Base-by-base conservation (phyloP, 2,329 filamentous ascomycete species). In the Coleophoma crateriformis region DNA sequence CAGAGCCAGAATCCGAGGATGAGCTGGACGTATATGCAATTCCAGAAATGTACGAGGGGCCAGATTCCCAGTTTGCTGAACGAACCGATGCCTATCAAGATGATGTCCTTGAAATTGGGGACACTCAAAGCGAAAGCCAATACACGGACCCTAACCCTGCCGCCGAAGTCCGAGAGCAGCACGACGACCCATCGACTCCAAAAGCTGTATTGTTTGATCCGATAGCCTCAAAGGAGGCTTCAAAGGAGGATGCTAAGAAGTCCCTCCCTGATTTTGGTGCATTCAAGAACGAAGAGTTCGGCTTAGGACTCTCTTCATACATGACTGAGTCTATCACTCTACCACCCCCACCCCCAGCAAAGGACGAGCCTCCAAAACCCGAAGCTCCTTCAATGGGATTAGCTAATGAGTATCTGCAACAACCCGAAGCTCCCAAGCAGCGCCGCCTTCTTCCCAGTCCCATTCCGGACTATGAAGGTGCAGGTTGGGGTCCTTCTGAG, bases 21-120 rank as follows among this genome's bases (percentile, higher is more conserved):
- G 76, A 79, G 11, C 71, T 78, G 13, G 84, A 89, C 62, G 73
- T 86, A 42, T 87, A 87, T 59, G 75, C 77, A 8, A 82, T 88
- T 49, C 77, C 84, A 8, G 84, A 88, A 53, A 77, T 86, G 57
- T 84, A 85, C 59, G 78, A 77, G 52, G 71, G 74, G 54, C 67
- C 76, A 52, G 73, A 77, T 44, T 73, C 41, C 13, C 19, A 22
- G 27, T 17, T 44, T 19, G 19, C 13, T 32, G n/a, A 75, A 37
- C 64, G 68, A 49, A 63, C 66, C 33, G 54, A 59, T 15, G 51
- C 56, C 22, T 53, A 55, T 33, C 50, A 55, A 44, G 22, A 46
- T n/a, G 53, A 51, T 11, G 38, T 48, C 37, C 48, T 48, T 19
- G 47, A 47, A 7, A 53, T 56, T 38, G 58, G 61, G 7, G 59